Percentiles rank a stretch among this genome's conserved stretches.
Evolutionary conservation across 2,329 filamentous ascomycete species (phyloP).

Genomic region (Macrophomina pseudophaseolina): DNA sequence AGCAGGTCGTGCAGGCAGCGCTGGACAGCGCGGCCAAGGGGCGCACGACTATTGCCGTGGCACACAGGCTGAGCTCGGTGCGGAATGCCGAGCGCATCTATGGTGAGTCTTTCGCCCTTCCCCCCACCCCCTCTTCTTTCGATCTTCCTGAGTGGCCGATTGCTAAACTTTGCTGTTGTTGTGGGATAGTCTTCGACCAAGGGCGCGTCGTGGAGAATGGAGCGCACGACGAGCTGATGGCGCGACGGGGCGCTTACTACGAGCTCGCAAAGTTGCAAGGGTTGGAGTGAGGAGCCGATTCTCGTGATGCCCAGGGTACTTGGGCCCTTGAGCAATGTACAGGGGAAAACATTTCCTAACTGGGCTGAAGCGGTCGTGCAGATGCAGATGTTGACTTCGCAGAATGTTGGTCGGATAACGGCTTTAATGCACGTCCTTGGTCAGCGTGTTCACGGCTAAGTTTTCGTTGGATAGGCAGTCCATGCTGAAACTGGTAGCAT

Average conservation of each 20-base stretch:
- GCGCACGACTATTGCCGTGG: conserved; percentile 92
- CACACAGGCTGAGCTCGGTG: conserved; percentile 88
- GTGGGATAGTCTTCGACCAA: conserved; percentile 78
- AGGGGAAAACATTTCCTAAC: too few species aligned
- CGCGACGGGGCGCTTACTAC: conserved; percentile 47
- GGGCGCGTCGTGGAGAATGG: conserved; percentile 85
- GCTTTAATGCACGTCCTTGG: too few species aligned
- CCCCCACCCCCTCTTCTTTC: conserved; percentile 87
- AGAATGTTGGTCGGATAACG: too few species aligned
- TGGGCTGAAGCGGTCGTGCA: too few species aligned
- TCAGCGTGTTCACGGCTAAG: too few species aligned
- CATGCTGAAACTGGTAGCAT: too few species aligned
- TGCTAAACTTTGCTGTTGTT: too few species aligned
- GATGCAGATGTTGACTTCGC: too few species aligned
- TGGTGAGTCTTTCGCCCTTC: conserved; percentile 40
- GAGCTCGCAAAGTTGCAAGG: conserved; percentile 33
- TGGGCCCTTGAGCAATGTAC: too few species aligned
- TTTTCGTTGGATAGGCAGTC: too few species aligned
- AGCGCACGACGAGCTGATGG: conserved; percentile 68
- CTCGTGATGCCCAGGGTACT: too few species aligned
- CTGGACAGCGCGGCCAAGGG: conserved; percentile 83
- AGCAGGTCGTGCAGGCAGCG: conserved; percentile 80
- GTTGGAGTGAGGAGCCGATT: background rate
- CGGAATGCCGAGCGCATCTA: conserved; percentile 63
- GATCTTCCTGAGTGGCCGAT: too few species aligned